phyloP scores from a whole-genome alignment of 805 yeast species.

The Hanseniaspora meyeri region DNA sequence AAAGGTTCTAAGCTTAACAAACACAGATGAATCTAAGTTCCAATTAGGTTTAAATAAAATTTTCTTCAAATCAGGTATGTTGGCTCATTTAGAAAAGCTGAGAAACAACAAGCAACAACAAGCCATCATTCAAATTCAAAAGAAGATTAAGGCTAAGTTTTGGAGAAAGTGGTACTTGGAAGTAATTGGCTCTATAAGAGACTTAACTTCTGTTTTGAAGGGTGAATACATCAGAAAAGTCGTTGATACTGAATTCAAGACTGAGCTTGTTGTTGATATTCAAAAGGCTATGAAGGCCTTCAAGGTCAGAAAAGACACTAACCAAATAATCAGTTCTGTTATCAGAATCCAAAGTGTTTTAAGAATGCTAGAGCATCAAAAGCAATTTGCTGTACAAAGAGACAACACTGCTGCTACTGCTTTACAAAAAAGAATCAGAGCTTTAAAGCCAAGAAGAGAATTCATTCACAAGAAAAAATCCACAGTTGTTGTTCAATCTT shows the following conservation, averaged over 20 bases:
- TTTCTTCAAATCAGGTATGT: slow-evolving; percentile 92
- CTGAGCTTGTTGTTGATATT: slow-evolving; percentile 51
- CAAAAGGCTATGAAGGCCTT: slow-evolving; percentile 57
- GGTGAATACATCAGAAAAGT: slow-evolving; percentile 49
- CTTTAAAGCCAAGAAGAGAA: slow-evolving; percentile 46
- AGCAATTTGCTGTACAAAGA: slow-evolving; percentile 36
- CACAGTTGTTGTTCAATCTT: slow-evolving; percentile 62
- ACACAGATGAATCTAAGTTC: slow-evolving; percentile 55
- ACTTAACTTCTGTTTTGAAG: slow-evolving; percentile 49
- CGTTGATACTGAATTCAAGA: slow-evolving; percentile 44
- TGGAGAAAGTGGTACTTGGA: slow-evolving; percentile 51
- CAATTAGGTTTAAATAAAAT: slow-evolving; percentile 89
- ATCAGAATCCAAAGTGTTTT: slow-evolving; percentile 38
- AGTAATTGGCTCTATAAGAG: slow-evolving; percentile 40
- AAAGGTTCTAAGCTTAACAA: slow-evolving; percentile 50
- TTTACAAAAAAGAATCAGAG: slow-evolving; percentile 66
- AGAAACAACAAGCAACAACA: slow-evolving; percentile 65
- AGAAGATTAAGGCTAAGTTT: slow-evolving; percentile 54
- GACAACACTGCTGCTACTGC: slow-evolving; percentile 51
- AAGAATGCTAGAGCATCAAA: slow-evolving; percentile 44
- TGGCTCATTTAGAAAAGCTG: slow-evolving; percentile 78
- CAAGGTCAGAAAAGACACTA: slow-evolving; percentile 33
- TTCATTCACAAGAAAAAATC: slow-evolving; percentile 39
- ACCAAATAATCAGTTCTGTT: slow-evolving; percentile 25
- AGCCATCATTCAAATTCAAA: slow-evolving; percentile 78